Conservation (phyloP, 495 filamentous ascomycete species). For the Hypoxylon fuscum region DNA sequence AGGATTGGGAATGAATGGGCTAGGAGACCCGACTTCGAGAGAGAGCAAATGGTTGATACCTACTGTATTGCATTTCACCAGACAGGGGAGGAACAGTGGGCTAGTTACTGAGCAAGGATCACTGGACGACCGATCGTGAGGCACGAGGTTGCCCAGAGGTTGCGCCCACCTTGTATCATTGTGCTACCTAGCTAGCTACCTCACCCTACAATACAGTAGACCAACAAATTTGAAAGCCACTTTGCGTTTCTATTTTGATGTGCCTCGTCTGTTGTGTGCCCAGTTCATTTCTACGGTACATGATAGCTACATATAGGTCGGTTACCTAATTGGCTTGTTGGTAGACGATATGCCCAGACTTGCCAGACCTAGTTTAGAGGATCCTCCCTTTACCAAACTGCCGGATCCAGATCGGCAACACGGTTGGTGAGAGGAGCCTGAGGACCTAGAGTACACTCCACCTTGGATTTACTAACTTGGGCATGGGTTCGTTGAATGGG, state of each 20-base stretch:
- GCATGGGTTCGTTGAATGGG: background rate
- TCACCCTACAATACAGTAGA: background rate
- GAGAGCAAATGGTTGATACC: constrained; percentile 1
- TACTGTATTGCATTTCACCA: constrained; percentile 4
- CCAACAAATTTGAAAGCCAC: constrained; percentile 7
- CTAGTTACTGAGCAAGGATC: constrained; percentile 2
- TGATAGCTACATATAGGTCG: background rate
- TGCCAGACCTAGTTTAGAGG: constrained; percentile 21
- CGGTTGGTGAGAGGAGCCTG: constrained; percentile 14
- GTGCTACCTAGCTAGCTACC: constrained; percentile 16
- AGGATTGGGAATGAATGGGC: background rate
- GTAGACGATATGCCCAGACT: background rate
- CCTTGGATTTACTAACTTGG: background rate
- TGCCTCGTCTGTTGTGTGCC: constrained; percentile 11
- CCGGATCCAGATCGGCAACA: constrained; percentile 26
- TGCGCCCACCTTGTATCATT: constrained; percentile 22
- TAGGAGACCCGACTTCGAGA: background rate
- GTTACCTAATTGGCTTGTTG: constrained; percentile 16
- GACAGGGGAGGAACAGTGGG: background rate
- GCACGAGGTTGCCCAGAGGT: constrained; percentile 11
- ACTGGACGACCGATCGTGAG: background rate
- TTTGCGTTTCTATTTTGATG: constrained; percentile 21
- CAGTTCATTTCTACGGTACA: constrained; percentile 11
- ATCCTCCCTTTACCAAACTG: constrained; percentile 29
- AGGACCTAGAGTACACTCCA: background rate